These are phyloP conservation scores for Boletellus ananas DNA, from an alignment of 768 basidiomycete species.

Conservation along the genomic window DNA sequence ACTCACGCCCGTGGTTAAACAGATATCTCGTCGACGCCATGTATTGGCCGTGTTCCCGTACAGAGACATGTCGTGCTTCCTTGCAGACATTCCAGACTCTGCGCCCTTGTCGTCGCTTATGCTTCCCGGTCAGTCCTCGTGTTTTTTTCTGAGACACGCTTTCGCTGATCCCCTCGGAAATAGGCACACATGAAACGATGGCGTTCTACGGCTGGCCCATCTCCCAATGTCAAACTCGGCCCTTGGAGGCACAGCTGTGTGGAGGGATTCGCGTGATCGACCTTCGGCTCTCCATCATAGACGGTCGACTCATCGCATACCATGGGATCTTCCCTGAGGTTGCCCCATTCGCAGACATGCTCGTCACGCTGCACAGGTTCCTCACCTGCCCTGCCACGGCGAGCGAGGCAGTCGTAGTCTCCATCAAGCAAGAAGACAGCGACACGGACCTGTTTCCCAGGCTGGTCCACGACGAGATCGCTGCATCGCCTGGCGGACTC, in stretches of 20 bases:
- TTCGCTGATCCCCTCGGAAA: neutral
- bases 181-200: slow-evolving; percentile 38
- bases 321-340: slow-evolving; percentile 76
- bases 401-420: slow-evolving; percentile 78
- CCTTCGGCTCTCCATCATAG: slow-evolving; percentile 68
- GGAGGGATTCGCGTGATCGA: slow-evolving; percentile 82
- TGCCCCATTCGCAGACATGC: slow-evolving; percentile 62
- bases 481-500: slow-evolving; percentile 42
- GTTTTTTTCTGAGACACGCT: slow-evolving; percentile 33
- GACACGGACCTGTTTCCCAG: slow-evolving; percentile 53
- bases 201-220: slow-evolving; percentile 83
- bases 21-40: slow-evolving; percentile 46
- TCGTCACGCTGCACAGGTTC: slow-evolving; percentile 58
- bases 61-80: slow-evolving; percentile 55
- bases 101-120: slow-evolving; percentile 68
- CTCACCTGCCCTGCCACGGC: slow-evolving; percentile 53
- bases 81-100: slow-evolving; percentile 60
- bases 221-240: slow-evolving; percentile 76
- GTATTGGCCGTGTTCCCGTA: slow-evolving; percentile 56
- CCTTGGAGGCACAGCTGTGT: slow-evolving; percentile 64
- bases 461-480: slow-evolving; percentile 64
- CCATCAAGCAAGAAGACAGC: slow-evolving; percentile 84
- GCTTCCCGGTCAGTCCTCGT: slow-evolving; percentile 60
- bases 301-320: slow-evolving; percentile 66
- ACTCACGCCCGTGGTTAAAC: slow-evolving; percentile 5